Evolutionary conservation across 805 yeast species (phyloP).

Genomic region (Saccharomycopsis sp.): DNA sequence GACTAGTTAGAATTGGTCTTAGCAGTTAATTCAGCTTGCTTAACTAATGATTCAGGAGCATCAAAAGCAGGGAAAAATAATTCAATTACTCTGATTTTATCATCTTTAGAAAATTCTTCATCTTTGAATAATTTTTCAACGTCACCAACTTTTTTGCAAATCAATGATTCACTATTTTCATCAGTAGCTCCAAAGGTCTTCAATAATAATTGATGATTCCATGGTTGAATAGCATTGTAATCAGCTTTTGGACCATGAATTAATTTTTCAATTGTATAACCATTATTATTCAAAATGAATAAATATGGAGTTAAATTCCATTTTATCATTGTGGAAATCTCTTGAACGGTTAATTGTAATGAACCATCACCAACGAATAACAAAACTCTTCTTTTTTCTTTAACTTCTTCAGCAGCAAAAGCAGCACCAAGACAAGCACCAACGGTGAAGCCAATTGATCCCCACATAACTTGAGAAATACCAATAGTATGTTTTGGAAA

Average conservation of each 20-base stretch:
- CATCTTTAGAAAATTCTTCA: constrained; percentile 30
- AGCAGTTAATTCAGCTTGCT: constrained; percentile 57
- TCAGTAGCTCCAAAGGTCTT: constrained; percentile 46
- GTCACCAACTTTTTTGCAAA: constrained; percentile 39
- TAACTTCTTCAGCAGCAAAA: constrained; percentile 50
- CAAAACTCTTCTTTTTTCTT: constrained; percentile 38
- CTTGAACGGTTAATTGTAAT: constrained; percentile 56
- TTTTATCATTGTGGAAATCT: constrained; percentile 46
- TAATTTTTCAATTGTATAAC: constrained; percentile 57
- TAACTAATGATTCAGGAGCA: constrained; percentile 51
- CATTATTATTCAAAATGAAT: constrained; percentile 52
- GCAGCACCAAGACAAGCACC: constrained; percentile 82
- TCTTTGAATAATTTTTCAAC: constrained; percentile 33
- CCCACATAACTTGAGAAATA: constrained; percentile 63
- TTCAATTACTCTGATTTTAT: constrained; percentile 44
- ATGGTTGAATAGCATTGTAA: constrained; percentile 53
- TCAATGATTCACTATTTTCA: constrained; percentile 30
- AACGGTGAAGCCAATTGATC: constrained; percentile 81
- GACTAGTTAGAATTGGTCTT: constrained; percentile 22
- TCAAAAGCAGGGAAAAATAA: constrained; percentile 49
- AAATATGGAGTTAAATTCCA: constrained; percentile 47
- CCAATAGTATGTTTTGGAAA: constrained; percentile 42
- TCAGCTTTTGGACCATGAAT: constrained; percentile 44
- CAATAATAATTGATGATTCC: constrained; percentile 41
- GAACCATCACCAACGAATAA: constrained; percentile 63